These are phyloP conservation scores for Leishmania aethiopica DNA, from an alignment of 208 protist genomes.

Conservation along the genomic window DNA sequence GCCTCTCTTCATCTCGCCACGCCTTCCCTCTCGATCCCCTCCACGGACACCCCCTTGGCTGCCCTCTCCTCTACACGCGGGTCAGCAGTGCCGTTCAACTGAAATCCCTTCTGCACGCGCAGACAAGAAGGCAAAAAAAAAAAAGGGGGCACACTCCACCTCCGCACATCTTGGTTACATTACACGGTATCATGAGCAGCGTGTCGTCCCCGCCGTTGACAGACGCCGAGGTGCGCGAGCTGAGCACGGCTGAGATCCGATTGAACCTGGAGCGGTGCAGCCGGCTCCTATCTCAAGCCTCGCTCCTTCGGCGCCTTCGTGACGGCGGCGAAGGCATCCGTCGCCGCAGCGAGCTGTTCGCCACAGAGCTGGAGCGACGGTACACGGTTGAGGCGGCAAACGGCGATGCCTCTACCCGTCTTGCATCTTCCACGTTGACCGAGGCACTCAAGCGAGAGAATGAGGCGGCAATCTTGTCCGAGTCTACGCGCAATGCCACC, in stretches of 20 bases:
- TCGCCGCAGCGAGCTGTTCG: conserved; percentile 42
- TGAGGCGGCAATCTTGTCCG: conserved; percentile 10
- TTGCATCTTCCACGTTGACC: background rate
- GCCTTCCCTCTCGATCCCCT: background rate
- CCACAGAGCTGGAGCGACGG: conserved; percentile 44
- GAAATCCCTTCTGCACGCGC: background rate
- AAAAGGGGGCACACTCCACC: background rate
- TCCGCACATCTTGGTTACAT: background rate
- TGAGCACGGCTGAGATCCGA: conserved; percentile 41
- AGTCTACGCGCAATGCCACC: background rate
- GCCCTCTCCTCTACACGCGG: background rate
- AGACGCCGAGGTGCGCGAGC: conserved; percentile 26
- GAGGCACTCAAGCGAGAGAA: conserved; percentile 8
- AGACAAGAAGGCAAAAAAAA: background rate
- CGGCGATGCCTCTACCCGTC: background rate
- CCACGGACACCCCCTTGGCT: background rate
- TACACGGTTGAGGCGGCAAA: background rate
- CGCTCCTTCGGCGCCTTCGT: conserved; percentile 57
- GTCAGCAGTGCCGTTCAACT: background rate
- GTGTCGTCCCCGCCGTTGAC: conserved; percentile 12
- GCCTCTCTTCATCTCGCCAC: background rate
- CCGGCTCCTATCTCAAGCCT: conserved; percentile 51
- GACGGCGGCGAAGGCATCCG: conserved; percentile 60
- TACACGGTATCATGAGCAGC: background rate
- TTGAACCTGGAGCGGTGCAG: conserved; percentile 69